These are phyloP conservation scores for Botrytis fabae DNA, from an alignment of 2,329 filamentous ascomycete genomes.

Conservation along the genomic window DNA sequence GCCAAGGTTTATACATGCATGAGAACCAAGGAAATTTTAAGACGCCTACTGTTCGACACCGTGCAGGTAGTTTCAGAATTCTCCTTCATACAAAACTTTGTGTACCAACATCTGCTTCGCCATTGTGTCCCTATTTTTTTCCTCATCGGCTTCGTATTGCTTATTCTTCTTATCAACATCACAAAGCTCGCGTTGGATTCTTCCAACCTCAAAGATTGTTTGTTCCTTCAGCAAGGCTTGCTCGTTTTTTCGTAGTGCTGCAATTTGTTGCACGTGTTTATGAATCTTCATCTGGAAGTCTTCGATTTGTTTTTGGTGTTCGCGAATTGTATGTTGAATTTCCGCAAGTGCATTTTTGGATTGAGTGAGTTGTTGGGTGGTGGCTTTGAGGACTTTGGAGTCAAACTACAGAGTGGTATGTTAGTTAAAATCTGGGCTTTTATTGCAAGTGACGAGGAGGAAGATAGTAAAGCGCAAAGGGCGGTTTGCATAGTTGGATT, in stretches of 20 bases:
- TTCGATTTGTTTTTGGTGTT: background rate
- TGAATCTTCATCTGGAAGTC: background rate
- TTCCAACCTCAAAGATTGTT: background rate
- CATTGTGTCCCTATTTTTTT: background rate
- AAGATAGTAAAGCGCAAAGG: background rate
- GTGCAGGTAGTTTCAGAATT: background rate
- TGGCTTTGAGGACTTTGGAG: background rate
- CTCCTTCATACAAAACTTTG: background rate
- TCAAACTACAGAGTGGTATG: background rate
- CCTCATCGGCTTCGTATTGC: background rate
- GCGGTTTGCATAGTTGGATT: background rate
- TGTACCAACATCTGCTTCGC: background rate
- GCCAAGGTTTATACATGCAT: background rate
- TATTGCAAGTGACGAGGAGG: background rate
- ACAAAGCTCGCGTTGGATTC: background rate
- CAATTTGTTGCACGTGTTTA: background rate
- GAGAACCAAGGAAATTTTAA: background rate
- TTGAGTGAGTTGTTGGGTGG: background rate
- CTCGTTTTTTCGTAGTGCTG: background rate
- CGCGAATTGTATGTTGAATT: background rate
- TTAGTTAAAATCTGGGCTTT: background rate
- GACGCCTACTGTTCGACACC: background rate
- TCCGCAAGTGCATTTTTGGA: background rate
- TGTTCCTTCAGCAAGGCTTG: background rate
- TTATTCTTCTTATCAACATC: background rate